Base-by-base conservation (phyloP, 768 basidiomycete genomes). In the Pholiota conissans region DNA sequence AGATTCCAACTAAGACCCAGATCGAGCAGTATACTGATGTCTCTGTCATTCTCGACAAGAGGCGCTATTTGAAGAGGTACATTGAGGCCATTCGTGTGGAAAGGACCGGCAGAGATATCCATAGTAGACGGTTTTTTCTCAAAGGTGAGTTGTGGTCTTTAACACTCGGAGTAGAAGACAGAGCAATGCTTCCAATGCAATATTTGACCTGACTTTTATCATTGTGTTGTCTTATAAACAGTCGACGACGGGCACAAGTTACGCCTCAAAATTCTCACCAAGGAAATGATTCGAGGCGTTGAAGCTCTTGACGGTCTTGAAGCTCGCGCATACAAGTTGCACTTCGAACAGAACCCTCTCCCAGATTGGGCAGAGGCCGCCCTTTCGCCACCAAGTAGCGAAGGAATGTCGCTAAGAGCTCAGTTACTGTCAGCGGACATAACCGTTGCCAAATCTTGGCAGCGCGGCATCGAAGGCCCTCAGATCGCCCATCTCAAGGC, bases 71-170 rank as follows among this genome's bases (percentile, higher is more conserved):
- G 40, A 62, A 61, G 29, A 45, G 57, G 30, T 75, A 74, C 50
- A 56, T 73, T 7, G 67, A 72, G 42, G 71, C 70, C 9, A 69
- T 74, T 18, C 63, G 72, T 2, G 63, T 66, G 0, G 74, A 75
- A 49, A 65, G 63, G 46, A 56, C 60, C 0, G 74, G 74, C 0
- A 57, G 72, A 27, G 60, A 67, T 1, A 64, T 74, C 20, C 74
- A 75, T 32, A 60, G 63, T 5, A 60, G 45, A n/a, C 64, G 72
- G 2, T 75, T 74, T 57, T 71, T 73, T 35, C 45, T 73, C 5
- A 71, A 72, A 61, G 62, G 73, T 65, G 30, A 11, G 66, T 58
- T 0, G 9, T 35, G 11, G 11, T 35, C 16, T 35, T 11, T 9
- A n/a, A n/a, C n/a, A n/a, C n/a, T n/a, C n/a, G n/a, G n/a, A n/a